Base-by-base conservation (phyloP, 1,284 basidiomycete species). In the Sanghuangporus weigelae region DNA sequence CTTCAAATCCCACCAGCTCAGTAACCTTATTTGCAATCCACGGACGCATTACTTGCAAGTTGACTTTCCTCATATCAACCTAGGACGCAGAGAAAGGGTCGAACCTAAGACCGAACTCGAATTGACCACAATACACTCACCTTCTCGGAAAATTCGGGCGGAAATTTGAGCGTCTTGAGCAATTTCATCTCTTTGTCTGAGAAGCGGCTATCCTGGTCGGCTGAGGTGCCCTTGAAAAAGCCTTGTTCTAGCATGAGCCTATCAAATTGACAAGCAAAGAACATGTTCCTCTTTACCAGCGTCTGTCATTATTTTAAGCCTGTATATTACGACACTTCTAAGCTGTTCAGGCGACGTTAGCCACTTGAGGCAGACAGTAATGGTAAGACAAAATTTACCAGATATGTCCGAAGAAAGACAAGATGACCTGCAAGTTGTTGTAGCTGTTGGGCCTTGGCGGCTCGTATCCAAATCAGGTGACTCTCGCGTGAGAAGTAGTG, bases 21-120 rank as follows among this genome's bases (percentile, higher is more conserved):
- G 91, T 85, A 62, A 97, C 87, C 72, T 93, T 93, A 77, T 93
- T 93, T 4, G 93, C 89, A 64, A 98, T 90, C 96, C 96, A 99
- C 2, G 95, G 93, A 62, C 92, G 82, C 72, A 98, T 90, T 68
- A 96, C 92, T 38, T 82, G 81, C 66, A 95, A 73, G 74, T 97
- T 96, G 65, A 98, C 95, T 80, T 97, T 97, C 59, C 91, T 84
- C 85, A 96, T 92, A 75, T 98, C 95, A 59, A 98, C 94, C 90
- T 93, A 69, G 38, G 1, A 36, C 2, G 26, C 4, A 57, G 36
- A 35, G 19, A 51, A 21, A 51, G 50, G 14, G 5, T 42, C 16
- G 31, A 21, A 14, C 14, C 14, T 51, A 21, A n/a, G 2, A 10
- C 31, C 7, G 42, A 12, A 19, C 19, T 26, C 14, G 12, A 12